These are phyloP conservation scores for Verticillium nonalfalfae DNA, from an alignment of 2,329 filamentous ascomycete species.

Conservation along the genomic window DNA sequence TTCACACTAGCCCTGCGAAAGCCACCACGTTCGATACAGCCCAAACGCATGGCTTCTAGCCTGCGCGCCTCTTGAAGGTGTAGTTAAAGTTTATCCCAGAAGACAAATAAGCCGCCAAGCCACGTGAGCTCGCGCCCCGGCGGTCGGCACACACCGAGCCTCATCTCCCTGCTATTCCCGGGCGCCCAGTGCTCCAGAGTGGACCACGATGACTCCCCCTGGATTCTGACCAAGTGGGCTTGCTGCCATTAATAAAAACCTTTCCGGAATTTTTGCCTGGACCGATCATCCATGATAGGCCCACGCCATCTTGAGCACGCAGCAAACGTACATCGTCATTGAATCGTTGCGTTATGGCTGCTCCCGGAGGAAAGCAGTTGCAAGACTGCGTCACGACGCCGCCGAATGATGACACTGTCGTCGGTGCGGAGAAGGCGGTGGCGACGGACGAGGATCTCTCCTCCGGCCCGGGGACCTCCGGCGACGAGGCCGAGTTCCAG, in stretches of 20 bases:
- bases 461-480: not conserved
- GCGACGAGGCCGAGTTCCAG: conserved; percentile 25
- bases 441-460: not conserved
- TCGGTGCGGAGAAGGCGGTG: not conserved
- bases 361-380: not conserved
- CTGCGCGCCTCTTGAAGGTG: not conserved
- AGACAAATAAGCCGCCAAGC: not conserved
- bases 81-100: not conserved
- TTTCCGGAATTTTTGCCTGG: not conserved
- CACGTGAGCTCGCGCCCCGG: not conserved
- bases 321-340: not conserved
- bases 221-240: not conserved
- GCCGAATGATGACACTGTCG: not conserved
- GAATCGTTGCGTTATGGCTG: not conserved
- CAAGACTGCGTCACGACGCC: not conserved
- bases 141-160: not conserved
- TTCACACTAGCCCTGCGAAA: too few relatives aligned
- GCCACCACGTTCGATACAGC: too few relatives aligned
- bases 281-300: not conserved
- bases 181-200: not conserved
- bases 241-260: not conserved
- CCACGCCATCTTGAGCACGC: not conserved
- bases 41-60: not conserved
- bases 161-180: not conserved
- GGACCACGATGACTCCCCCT: not conserved